These are phyloP conservation scores for Camelina sativa DNA, from an alignment of 345 rosid species.

Conservation along the genomic window DNA sequence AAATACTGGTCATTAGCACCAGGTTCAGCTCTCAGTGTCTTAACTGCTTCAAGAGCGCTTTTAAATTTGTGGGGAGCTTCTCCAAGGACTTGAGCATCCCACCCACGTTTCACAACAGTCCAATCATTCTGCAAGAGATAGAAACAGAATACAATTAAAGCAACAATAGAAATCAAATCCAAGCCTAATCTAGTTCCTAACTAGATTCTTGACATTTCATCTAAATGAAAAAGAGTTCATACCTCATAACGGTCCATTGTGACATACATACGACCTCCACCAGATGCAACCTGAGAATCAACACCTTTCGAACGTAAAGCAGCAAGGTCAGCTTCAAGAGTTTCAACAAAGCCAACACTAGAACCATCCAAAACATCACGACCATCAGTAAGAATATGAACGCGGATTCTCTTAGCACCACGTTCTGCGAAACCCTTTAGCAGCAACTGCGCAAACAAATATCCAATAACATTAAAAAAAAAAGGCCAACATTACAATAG, in stretches of 20 bases:
- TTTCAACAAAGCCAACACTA: conserved; percentile 85
- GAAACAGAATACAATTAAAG: not conserved
- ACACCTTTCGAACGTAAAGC: conserved; percentile 68
- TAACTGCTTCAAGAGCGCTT: conserved; percentile 84
- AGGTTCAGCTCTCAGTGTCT: conserved; percentile 68
- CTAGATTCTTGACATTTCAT: not conserved
- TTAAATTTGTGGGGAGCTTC: conserved; percentile 93
- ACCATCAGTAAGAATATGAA: conserved; percentile 95
- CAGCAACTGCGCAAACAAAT: conserved; percentile 58
- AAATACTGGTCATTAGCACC: conserved; percentile 86
- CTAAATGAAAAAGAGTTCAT: not conserved
- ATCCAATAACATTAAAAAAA: not conserved
- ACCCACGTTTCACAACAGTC: conserved; percentile 90
- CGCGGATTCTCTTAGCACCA: conserved; percentile 93
- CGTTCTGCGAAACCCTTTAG: conserved; percentile 79
- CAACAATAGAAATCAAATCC: not conserved
- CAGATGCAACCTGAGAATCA: conserved; percentile 93
- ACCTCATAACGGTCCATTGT: conserved; percentile 99
- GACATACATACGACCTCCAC: conserved; percentile 98
- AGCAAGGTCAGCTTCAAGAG: conserved; percentile 73
- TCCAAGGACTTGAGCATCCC: conserved; percentile 99
- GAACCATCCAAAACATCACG: conserved; percentile 98
- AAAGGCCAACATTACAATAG: not conserved
- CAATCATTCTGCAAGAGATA: conserved; percentile 76
- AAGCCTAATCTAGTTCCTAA: not conserved